Conservation (phyloP, 352 stramenopile species). For the Phytopythium boreale region DNA sequence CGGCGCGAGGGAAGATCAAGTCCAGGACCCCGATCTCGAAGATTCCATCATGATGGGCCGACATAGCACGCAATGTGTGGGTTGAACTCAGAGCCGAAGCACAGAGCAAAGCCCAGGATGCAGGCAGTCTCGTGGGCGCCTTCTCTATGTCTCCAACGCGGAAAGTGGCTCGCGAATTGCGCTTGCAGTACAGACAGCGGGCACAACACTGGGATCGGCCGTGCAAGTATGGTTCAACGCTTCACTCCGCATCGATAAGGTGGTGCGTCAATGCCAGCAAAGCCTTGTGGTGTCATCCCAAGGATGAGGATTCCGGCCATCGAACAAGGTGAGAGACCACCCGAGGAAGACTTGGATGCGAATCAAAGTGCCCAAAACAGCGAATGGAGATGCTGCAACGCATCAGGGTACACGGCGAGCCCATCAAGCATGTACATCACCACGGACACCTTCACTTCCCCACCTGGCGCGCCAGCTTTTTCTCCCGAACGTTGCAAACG, state of each 20-base stretch:
- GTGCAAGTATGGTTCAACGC: not conserved
- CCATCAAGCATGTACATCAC: not conserved
- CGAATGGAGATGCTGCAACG: not conserved
- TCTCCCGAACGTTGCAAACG: constrained; percentile 1
- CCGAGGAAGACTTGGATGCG: not conserved
- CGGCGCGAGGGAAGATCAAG: too few relatives aligned
- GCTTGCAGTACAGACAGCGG: not conserved
- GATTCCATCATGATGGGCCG: not conserved
- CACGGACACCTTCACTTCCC: not conserved
- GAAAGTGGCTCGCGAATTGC: not conserved
- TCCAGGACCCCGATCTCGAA: too few relatives aligned
- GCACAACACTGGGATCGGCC: not conserved
- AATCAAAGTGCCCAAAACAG: not conserved
- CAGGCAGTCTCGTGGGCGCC: not conserved
- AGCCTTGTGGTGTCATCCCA: not conserved
- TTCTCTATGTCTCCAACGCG: not conserved
- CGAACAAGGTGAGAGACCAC: not conserved
- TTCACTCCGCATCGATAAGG: not conserved
- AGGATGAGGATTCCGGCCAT: not conserved
- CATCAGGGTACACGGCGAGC: too few relatives aligned
- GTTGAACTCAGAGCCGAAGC: not conserved
- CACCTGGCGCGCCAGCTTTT: not conserved
- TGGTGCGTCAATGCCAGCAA: not conserved
- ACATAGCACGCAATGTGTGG: not conserved
- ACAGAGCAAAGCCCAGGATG: not conserved